These are phyloP conservation scores for Nakazawaea ishiwadae DNA, from an alignment of 805 yeast species.

Conservation along the genomic window DNA sequence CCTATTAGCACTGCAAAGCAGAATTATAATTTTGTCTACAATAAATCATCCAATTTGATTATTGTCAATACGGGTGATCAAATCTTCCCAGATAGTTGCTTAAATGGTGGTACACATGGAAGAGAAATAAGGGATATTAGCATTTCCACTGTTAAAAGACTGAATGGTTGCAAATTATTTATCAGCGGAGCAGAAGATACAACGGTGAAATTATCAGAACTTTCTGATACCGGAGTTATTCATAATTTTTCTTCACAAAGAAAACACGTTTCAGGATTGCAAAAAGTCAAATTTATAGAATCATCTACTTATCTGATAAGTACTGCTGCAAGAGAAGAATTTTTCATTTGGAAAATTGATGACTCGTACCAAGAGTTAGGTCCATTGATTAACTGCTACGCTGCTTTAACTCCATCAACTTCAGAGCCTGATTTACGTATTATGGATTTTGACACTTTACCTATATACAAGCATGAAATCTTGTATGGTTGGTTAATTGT, in stretches of 20 bases:
- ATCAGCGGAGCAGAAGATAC: conserved; percentile 92
- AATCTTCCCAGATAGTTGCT: conserved; percentile 18
- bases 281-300: conserved; percentile 60
- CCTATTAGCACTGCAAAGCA: conserved; percentile 15
- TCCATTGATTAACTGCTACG: conserved; percentile 45
- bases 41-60: conserved; percentile 49
- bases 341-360: conserved; percentile 69
- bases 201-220: conserved; percentile 52
- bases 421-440: conserved; percentile 79
- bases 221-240: conserved; percentile 37
- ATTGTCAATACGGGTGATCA: conserved; percentile 28
- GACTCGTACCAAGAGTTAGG: conserved; percentile 22
- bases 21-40: conserved; percentile 47
- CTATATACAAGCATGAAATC: conserved; percentile 24
- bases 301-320: conserved; percentile 34
- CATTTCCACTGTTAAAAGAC: conserved; percentile 29
- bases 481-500: conserved; percentile 47
- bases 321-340: conserved; percentile 85
- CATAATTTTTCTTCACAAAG: conserved; percentile 56
- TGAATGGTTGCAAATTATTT: conserved; percentile 35
- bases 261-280: conserved; percentile 87
- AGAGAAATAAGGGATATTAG: conserved; percentile 81
- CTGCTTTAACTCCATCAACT: conserved; percentile 49
- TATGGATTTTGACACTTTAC: conserved; percentile 71
- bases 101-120: conserved; percentile 78